These are phyloP conservation scores for Malus domestica DNA, from an alignment of 306 rosid genomes.

Conservation along the genomic window DNA sequence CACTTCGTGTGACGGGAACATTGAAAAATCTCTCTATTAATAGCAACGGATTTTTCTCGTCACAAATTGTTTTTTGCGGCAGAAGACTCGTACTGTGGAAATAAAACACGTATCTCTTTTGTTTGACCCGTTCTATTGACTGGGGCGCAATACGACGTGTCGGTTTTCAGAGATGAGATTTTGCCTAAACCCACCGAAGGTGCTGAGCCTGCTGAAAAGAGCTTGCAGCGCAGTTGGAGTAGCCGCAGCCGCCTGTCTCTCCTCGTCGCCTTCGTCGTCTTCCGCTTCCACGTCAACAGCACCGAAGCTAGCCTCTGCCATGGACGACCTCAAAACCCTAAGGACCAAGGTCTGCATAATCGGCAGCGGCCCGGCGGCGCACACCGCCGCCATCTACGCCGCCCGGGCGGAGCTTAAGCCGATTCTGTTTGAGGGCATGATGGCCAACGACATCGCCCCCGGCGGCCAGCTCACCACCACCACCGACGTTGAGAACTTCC, in stretches of 20 bases:
- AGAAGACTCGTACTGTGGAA: background rate
- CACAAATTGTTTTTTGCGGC: background rate
- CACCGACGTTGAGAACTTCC: conserved; percentile 83
- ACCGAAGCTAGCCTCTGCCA: conserved; percentile 14
- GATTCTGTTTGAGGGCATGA: conserved; percentile 79
- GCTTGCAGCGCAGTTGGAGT: conserved; percentile 22
- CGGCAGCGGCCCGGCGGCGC: conserved; percentile 87
- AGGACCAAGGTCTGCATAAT: conserved; percentile 70
- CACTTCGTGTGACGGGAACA: no score
- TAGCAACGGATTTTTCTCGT: background rate
- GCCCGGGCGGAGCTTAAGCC: conserved; percentile 85
- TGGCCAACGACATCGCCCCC: conserved; percentile 81
- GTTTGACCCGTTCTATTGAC: background rate
- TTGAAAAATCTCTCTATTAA: background rate
- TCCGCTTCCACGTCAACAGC: conserved; percentile 3
- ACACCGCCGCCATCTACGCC: conserved; percentile 78
- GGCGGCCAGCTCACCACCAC: conserved; percentile 92
- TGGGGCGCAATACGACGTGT: background rate
- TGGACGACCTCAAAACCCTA: conserved; percentile 32
- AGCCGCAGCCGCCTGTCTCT: conserved; percentile 5
- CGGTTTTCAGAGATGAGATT: background rate
- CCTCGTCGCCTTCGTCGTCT: conserved; percentile 8
- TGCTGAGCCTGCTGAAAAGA: conserved; percentile 22
- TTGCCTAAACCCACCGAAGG: background rate
- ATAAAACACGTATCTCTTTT: background rate